Conservation (phyloP, 192 early-diverging fungal species). For the Backusella circina region DNA sequence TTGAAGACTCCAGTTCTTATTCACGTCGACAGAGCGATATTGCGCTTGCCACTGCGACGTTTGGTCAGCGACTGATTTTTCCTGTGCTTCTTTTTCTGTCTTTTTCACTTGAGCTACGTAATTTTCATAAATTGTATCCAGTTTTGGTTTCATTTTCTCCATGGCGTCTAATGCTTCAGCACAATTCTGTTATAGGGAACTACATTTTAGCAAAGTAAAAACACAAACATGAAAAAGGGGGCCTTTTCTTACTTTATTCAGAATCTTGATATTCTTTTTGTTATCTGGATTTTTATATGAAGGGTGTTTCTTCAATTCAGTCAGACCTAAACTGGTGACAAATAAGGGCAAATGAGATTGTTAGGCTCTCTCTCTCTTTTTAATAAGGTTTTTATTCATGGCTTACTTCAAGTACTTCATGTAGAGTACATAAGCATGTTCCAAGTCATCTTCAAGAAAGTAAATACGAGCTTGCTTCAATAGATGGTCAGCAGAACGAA, state of each 20-base stretch:
- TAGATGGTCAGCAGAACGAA: conserved; percentile 42
- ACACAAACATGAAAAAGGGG: neutral
- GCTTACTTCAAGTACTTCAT: conserved; percentile 60
- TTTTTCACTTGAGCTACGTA: neutral
- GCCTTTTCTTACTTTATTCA: conserved; percentile 30
- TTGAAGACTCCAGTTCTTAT: conserved; percentile 32
- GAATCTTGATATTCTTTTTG: conserved; percentile 20
- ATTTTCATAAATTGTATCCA: conserved; percentile 29
- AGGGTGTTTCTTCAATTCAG: conserved; percentile 54
- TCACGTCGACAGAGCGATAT: neutral
- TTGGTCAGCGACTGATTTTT: neutral
- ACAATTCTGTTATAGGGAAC: conserved; percentile 37
- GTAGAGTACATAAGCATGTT: conserved; percentile 68
- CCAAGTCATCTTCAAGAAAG: conserved; percentile 60
- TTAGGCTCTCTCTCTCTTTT: neutral
- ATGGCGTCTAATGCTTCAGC: conserved; percentile 50
- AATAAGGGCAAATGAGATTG: neutral
- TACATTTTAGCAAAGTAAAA: conserved; percentile 24
- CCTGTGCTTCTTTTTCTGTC: neutral
- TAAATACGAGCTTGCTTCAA: conserved; percentile 55
- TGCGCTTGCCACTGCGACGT: conserved; percentile 2
- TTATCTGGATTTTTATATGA: conserved; percentile 47
- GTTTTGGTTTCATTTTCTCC: conserved; percentile 52
- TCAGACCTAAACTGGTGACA: conserved; percentile 49
- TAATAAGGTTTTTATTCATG: neutral